Base-by-base conservation (phyloP, 352 stramenopile genomes). In the Globisporangium cylindrosporum region DNA sequence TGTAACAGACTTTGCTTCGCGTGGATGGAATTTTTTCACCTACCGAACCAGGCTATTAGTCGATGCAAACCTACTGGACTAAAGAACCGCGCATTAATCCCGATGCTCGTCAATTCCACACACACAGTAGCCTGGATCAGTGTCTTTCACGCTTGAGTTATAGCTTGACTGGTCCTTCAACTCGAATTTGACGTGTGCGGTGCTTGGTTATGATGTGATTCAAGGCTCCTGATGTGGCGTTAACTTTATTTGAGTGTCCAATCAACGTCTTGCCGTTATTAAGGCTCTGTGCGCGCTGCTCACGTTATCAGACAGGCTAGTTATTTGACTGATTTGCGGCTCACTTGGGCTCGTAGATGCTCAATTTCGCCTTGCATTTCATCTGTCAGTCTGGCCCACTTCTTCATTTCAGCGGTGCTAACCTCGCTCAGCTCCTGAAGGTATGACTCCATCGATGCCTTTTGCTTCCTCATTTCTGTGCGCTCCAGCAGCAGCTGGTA, bases 291-390 rank as follows among this genome's bases (percentile, higher is more conserved):
- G 41, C 4, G 5, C 41, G 3, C 15, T n/a, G 41, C 15, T 49
- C 41, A 49, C 15, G 9, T n/a, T 18, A 18, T n/a, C 41, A 49
- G 4, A 5, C 5, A 34, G n/a, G 20, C 24, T 5, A 5, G 4
- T 18, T 20, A 61, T n/a, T 32, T 27, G 3, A 32, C 46, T 29
- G 62, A 38, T 38, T 60, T 43, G 18, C 34, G 48, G 25, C 12
- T 51, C 46, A 80, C 55, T 32, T 80, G 73, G 0, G 67, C 67
- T 5, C 78, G 85, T 41, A 93, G 63, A 15, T 80, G 73, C 63
- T 91, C 85, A 14, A 93, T 95, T 62, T 95, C 87, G 18, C 62
- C 62, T 69, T 93, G 85, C 87, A 93, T 95, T 20, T 93, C 86
- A 65, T 93, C 85, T 1, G 87, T 93, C 2, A 95, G 79, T 58